Conservation (phyloP, 495 filamentous ascomycete genomes). For the Daldinia vernicosa region DNA sequence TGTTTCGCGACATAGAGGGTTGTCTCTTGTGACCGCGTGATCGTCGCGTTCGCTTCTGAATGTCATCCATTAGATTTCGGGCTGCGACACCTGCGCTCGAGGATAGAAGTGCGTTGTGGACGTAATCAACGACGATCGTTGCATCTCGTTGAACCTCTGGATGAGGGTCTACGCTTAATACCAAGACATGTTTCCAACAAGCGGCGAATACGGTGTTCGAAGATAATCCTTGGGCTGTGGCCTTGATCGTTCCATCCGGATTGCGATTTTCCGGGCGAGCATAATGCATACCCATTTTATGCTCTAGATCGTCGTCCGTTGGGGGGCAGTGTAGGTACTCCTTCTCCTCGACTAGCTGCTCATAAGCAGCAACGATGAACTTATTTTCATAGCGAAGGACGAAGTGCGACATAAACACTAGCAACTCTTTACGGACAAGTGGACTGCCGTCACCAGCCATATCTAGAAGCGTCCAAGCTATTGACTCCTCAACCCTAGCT, state of each 20-base stretch:
- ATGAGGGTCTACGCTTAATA: constrained; percentile 91
- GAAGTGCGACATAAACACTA: constrained; percentile 93
- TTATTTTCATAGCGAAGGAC: constrained; percentile 90
- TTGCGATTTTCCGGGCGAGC: constrained; percentile 59
- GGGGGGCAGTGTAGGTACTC: constrained; percentile 65
- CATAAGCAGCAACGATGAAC: constrained; percentile 90
- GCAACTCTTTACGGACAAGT: constrained; percentile 88
- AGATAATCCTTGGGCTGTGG: constrained; percentile 66
- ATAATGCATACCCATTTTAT: constrained; percentile 66
- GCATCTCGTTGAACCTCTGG: constrained; percentile 91
- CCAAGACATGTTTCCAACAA: constrained; percentile 91
- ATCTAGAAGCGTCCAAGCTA: constrained; percentile 83
- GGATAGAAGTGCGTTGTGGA: constrained; percentile 77
- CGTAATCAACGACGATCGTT: constrained; percentile 79
- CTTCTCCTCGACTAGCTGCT: constrained; percentile 87
- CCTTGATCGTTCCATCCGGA: constrained; percentile 59
- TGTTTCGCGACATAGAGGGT: constrained; percentile 51
- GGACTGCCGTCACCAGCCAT: constrained; percentile 92
- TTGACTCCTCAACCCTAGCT: constrained; percentile 84
- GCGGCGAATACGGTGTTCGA: constrained; percentile 89
- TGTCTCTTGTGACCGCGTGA: constrained; percentile 59
- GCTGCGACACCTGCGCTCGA: constrained; percentile 77
- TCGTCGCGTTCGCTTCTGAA: constrained; percentile 67
- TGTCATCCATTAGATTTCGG: constrained; percentile 78
- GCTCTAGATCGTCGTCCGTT: constrained; percentile 60